These are phyloP conservation scores for Yarrowia porcina DNA, from an alignment of 805 yeast species.

Conservation along the genomic window DNA sequence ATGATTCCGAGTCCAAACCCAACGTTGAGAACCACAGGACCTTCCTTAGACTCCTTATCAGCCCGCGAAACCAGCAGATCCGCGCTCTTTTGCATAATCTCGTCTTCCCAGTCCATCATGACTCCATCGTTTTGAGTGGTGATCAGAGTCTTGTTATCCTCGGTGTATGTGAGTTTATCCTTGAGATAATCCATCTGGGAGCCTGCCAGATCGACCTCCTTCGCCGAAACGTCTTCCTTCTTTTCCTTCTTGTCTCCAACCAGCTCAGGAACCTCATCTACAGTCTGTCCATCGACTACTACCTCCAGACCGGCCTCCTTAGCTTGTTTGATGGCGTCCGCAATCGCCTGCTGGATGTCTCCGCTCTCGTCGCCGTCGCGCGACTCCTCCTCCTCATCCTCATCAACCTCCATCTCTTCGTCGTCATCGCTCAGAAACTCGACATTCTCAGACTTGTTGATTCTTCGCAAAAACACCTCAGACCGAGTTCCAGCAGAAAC, in stretches of 20 bases:
- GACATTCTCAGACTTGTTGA: conserved; percentile 45
- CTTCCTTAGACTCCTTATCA: conserved; percentile 42
- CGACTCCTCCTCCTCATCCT: conserved; percentile 28
- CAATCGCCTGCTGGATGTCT: conserved; percentile 12
- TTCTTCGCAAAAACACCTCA: conserved; percentile 71
- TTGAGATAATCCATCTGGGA: conserved; percentile 60
- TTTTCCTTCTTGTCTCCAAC: background rate
- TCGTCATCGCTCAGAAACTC: conserved; percentile 39
- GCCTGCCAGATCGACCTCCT: conserved; percentile 33
- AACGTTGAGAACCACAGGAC: conserved; percentile 60
- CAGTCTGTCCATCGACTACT: background rate
- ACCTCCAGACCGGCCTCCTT: conserved; percentile 8
- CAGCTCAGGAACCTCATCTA: background rate
- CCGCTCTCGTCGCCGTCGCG: background rate
- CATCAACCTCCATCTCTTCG: conserved; percentile 27
- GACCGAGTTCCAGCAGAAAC: conserved; percentile 91
- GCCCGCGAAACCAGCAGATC: conserved; percentile 51
- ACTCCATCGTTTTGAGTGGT: conserved; percentile 85
- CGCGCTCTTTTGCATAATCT: conserved; percentile 77
- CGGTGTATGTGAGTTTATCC: conserved; percentile 60
- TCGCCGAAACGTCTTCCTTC: conserved; percentile 24
- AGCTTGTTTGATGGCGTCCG: background rate
- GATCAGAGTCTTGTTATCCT: conserved; percentile 55
- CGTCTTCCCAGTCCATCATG: conserved; percentile 96
- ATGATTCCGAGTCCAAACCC: conserved; percentile 98